Conservation (phyloP, 441 rosid genomes). For the Arabidopsis lyrata region DNA sequence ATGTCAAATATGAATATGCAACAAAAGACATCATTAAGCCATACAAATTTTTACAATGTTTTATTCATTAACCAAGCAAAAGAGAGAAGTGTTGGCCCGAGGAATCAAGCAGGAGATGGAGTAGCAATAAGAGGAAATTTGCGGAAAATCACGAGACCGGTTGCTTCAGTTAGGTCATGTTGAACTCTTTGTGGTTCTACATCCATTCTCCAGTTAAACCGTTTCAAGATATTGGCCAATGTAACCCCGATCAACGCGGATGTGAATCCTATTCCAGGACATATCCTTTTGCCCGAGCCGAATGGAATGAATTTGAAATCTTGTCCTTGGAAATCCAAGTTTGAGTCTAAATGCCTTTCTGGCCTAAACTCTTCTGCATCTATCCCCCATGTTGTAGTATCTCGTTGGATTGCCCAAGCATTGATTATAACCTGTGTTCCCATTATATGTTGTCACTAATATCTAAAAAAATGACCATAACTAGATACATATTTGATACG, state of each 20-base stretch:
- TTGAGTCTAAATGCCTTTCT: slow-evolving; percentile 31
- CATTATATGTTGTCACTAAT: background rate
- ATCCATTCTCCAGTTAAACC: slow-evolving; percentile 20
- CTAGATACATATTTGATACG: background rate
- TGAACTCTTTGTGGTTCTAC: background rate
- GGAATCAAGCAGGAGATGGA: slow-evolving; percentile 16
- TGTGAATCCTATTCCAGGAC: slow-evolving; percentile 34
- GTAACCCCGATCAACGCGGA: slow-evolving; percentile 12
- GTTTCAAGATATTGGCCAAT: slow-evolving; percentile 32
- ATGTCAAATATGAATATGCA: too few species aligned
- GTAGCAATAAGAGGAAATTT: slow-evolving; percentile 25
- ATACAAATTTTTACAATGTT: background rate
- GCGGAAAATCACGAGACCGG: slow-evolving; percentile 15
- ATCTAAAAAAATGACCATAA: background rate
- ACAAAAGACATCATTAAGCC: background rate
- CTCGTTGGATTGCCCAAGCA: slow-evolving; percentile 36
- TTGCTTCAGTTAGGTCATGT: slow-evolving; percentile 15
- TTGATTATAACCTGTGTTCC: slow-evolving; percentile 26
- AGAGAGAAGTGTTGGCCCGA: background rate
- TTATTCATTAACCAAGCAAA: background rate
- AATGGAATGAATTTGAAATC: slow-evolving; percentile 34
- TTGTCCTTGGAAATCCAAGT: slow-evolving; percentile 34
- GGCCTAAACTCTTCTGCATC: slow-evolving; percentile 38
- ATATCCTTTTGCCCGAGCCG: slow-evolving; percentile 30
- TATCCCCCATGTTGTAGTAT: slow-evolving; percentile 17